A percentile compares a stretch with the other conserved stretches of the same genome.
Evolutionary conservation across 306 rosid genomes (phyloP).

Genomic region (Prunus mongolica): DNA sequence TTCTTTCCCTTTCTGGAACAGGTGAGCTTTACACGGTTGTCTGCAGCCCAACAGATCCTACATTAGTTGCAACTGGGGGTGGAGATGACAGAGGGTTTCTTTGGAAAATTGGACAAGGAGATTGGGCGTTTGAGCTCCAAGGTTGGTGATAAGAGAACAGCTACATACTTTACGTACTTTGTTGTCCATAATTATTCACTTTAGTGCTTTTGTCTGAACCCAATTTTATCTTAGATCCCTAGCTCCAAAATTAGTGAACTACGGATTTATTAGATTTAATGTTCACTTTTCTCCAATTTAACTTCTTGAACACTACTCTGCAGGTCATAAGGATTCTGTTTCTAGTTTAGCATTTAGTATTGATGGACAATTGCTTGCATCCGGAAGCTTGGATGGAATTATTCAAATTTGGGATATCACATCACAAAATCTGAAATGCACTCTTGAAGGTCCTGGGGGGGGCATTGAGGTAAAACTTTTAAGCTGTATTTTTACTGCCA

Average conservation of each 20-base stretch:
- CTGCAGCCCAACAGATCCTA: slow-evolving; percentile 71
- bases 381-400: slow-evolving; percentile 74
- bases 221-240: not conserved
- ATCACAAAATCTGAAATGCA: slow-evolving; percentile 43
- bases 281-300: slow-evolving; percentile 3
- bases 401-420: slow-evolving; percentile 71
- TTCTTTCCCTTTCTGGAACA: slow-evolving; percentile 20
- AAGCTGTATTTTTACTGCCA: not conserved
- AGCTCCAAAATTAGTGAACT: not conserved
- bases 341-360: slow-evolving; percentile 69
- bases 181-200: not conserved
- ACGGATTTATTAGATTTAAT: slow-evolving; percentile 4
- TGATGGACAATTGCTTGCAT: slow-evolving; percentile 77
- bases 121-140: slow-evolving; percentile 75
- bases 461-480: slow-evolving; percentile 63
- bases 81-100: slow-evolving; percentile 86
- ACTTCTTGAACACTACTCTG: slow-evolving; percentile 15
- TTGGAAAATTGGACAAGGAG: slow-evolving; percentile 81
- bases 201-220: not conserved
- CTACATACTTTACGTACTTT: not conserved
- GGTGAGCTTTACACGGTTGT: slow-evolving; percentile 76
- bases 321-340: slow-evolving; percentile 80
- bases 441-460: slow-evolving; percentile 75
- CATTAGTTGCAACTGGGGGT: slow-evolving; percentile 86
- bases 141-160: slow-evolving; percentile 36